A percentile compares a stretch with the other conserved stretches of the same genome.
Evolutionary conservation across 495 filamentous ascomycete genomes (phyloP).

Genomic region (Aspergillus biplanus): DNA sequence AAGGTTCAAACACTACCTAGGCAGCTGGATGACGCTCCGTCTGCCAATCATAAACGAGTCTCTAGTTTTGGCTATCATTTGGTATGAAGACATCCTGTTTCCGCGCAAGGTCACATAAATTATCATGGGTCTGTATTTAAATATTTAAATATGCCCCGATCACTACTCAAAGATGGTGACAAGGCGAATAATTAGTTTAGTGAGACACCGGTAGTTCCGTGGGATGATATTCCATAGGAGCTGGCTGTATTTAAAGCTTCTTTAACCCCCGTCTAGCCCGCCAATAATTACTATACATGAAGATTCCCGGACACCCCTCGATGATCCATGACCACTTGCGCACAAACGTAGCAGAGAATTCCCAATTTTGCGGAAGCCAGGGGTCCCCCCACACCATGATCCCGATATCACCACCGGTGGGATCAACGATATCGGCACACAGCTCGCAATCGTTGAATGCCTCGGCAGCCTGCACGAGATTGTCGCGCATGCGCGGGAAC

Average conservation of each 20-base stretch:
- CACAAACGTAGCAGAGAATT: constrained; percentile 16
- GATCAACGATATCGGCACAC: constrained; percentile 20
- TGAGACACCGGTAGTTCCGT: too few species aligned
- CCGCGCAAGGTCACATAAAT: too few species aligned
- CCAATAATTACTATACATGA: constrained; percentile 14
- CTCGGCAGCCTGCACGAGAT: constrained; percentile 18
- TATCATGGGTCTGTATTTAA: too few species aligned
- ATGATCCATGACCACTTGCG: constrained; percentile 18
- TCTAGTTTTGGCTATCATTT: too few species aligned
- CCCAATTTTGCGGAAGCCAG: constrained; percentile 20
- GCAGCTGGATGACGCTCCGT: too few species aligned
- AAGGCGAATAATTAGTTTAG: too few species aligned
- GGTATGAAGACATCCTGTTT: too few species aligned
- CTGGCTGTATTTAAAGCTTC: background rate
- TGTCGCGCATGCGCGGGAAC: constrained; percentile 23
- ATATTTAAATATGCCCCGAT: too few species aligned
- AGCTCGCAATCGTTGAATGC: constrained; percentile 20
- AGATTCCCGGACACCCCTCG: constrained; percentile 14
- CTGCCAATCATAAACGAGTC: too few species aligned
- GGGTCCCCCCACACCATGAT: constrained; percentile 19
- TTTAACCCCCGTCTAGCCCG: constrained; percentile 15
- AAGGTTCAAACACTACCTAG: too few species aligned
- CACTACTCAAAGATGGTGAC: too few species aligned
- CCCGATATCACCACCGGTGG: constrained; percentile 15
- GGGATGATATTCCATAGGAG: too few species aligned